Evolutionary conservation across 805 yeast species (phyloP).

Genomic region (Peterozyma toletana): DNA sequence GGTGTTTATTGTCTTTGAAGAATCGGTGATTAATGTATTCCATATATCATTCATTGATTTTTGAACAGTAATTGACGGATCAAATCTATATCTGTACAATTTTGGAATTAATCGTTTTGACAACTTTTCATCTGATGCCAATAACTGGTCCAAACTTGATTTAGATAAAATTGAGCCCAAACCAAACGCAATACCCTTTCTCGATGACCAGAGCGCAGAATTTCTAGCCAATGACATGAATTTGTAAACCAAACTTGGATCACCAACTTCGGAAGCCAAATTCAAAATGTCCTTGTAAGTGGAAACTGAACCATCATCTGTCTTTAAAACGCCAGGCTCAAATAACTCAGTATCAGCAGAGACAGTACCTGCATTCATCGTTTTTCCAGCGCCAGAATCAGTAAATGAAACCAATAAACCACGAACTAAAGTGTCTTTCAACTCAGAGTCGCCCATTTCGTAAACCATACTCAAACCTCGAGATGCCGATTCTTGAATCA

Average conservation of each 20-base stretch:
- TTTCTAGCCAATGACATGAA: slow-evolving; percentile 89
- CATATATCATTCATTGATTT: slow-evolving; percentile 86
- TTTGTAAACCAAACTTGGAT: slow-evolving; percentile 87
- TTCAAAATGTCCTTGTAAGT: slow-evolving; percentile 86
- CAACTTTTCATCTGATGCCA: slow-evolving; percentile 44
- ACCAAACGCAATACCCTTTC: slow-evolving; percentile 93
- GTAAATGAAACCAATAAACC: slow-evolving; percentile 74
- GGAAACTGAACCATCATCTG: slow-evolving; percentile 80
- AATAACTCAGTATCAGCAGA: slow-evolving; percentile 78
- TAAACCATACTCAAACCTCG: slow-evolving; percentile 79
- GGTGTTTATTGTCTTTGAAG: slow-evolving; percentile 42
- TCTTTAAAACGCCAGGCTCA: slow-evolving; percentile 72
- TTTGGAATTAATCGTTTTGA: slow-evolving; percentile 69
- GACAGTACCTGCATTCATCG: slow-evolving; percentile 56
- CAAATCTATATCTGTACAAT: slow-evolving; percentile 76
- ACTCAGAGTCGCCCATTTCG: slow-evolving; percentile 62
- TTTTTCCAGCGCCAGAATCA: slow-evolving; percentile 42
- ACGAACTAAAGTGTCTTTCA: slow-evolving; percentile 68
- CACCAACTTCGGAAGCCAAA: slow-evolving; percentile 92
- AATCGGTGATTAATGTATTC: slow-evolving; percentile 60
- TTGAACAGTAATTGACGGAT: slow-evolving; percentile 71
- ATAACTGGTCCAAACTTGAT: slow-evolving; percentile 57
- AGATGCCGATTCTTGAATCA: slow-evolving; percentile 89
- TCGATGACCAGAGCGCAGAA: slow-evolving; percentile 85
- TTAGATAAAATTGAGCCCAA: slow-evolving; percentile 79